phyloP scores from a whole-genome alignment of 768 basidiomycete species.

The Xerocomellus chrysenteron region DNA sequence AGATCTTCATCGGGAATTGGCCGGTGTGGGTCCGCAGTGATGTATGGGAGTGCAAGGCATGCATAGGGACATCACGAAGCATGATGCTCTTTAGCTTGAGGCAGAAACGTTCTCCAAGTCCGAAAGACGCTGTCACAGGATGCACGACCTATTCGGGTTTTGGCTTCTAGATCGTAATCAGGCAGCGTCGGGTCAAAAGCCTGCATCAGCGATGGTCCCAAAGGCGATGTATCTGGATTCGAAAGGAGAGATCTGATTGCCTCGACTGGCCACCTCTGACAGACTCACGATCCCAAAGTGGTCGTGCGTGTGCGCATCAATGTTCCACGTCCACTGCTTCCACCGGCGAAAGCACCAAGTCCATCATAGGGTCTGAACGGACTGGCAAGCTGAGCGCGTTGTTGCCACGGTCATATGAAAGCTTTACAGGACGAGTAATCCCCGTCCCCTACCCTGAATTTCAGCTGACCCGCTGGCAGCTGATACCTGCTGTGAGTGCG shows the following conservation, averaged over 20 bases:
- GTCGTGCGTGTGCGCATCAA: background rate
- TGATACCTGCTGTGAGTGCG: slow-evolving; percentile 12
- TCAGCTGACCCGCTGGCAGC: slow-evolving; percentile 17
- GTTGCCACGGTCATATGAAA: slow-evolving; percentile 22
- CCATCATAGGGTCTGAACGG: background rate
- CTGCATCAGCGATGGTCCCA: background rate
- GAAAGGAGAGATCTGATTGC: slow-evolving; percentile 2
- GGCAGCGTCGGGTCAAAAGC: background rate
- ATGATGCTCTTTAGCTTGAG: slow-evolving; percentile 19
- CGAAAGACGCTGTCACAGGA: slow-evolving; percentile 20
- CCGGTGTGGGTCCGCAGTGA: slow-evolving; percentile 27
- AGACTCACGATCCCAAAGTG: slow-evolving; percentile 1
- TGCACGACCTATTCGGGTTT: background rate
- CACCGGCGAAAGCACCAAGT: background rate
- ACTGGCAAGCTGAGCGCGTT: slow-evolving; percentile 6
- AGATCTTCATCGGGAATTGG: slow-evolving; percentile 28
- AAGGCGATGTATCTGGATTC: background rate
- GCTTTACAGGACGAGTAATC: slow-evolving; percentile 30
- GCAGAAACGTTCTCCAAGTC: slow-evolving; percentile 26
- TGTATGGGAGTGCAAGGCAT: slow-evolving; percentile 13
- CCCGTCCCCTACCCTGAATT: slow-evolving; percentile 31
- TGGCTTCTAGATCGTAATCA: slow-evolving; percentile 9
- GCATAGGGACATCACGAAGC: slow-evolving; percentile 13
- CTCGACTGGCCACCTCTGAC: background rate
- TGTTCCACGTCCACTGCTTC: background rate